phyloP scores from a whole-genome alignment of 2,329 filamentous ascomycete species.

The Calonectria fujianensis region DNA sequence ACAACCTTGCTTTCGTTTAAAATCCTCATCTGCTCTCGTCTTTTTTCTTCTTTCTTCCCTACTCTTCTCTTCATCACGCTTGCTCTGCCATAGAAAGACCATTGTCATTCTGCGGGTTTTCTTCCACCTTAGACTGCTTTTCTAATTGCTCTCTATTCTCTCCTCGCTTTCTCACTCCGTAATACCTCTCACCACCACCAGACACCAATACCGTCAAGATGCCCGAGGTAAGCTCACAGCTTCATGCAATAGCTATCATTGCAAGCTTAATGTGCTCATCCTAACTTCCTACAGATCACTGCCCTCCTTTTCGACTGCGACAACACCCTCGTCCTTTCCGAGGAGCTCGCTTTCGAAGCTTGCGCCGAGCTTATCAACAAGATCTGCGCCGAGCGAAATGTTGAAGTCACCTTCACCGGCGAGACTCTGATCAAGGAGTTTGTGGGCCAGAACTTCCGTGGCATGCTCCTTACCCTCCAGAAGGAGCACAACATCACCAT shows the following conservation, averaged over 20 bases:
- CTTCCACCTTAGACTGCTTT: background rate
- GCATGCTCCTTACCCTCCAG: constrained; percentile 88
- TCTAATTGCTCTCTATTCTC: constrained; percentile 17
- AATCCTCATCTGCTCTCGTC: constrained; percentile 37
- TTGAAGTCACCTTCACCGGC: constrained; percentile 83
- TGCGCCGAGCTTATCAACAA: constrained; percentile 93
- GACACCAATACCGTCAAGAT: constrained; percentile 32
- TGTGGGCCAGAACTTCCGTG: constrained; percentile 95
- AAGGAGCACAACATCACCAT: constrained; percentile 85
- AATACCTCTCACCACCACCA: constrained; percentile 9
- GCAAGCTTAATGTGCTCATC: background rate
- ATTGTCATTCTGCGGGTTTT: constrained; percentile 1
- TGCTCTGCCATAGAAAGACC: constrained; percentile 23
- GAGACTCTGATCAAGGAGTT: constrained; percentile 88
- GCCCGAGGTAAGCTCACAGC: constrained; percentile 33
- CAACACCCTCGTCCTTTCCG: constrained; percentile 95
- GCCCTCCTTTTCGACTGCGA: constrained; percentile 86
- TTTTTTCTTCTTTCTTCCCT: constrained; percentile 37
- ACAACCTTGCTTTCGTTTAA: constrained; percentile 38
- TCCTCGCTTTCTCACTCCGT: background rate
- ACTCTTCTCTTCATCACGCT: constrained; percentile 41
- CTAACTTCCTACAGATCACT: constrained; percentile 69
- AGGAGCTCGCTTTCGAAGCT: constrained; percentile 92
- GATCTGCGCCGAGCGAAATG: constrained; percentile 81
- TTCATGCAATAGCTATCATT: constrained; percentile 21